Evolutionary conservation across 192 early-diverging fungal species (phyloP), one percentile per base, ranked within the genome.

Genomic region (Linnemannia zychae): DNA sequence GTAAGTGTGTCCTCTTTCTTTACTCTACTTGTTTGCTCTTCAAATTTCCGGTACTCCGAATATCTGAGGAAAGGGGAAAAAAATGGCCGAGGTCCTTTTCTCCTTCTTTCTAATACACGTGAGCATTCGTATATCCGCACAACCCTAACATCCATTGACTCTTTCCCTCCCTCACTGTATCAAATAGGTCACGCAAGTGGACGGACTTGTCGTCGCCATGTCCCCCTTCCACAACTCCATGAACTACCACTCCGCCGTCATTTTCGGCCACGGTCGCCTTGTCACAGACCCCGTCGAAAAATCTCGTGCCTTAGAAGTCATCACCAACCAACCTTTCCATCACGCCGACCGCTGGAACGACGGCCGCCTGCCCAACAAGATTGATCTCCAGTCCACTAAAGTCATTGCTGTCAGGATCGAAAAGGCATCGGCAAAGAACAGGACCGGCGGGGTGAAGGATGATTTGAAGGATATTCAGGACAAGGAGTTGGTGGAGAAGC

Each of bases 151-250:
- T 31, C 6, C 63, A 50, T 18, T 44, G 15, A 6, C 65, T 31
- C 22, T 53, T 22, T 28, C 53, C 12, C 24, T 60, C 36, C 34
- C 15, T 17, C 18, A n/a, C n/a, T n/a, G 34, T 22, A 66, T 31
- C 24, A 11, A 31, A 38, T 22, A 80, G 75, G 87, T 88, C 50
- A 80, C 91, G 7, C 84, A 86, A 47, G 66, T 91, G 36, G 88
- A 91, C 71, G 91, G 79, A 18, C 68, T 91, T 0, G 74, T 91
- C 28, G 75, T 91, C 6, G 90, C 90, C 44, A 75, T 90, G 67
- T 82, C 88, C 0, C 81, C 90, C 17, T 91, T 91, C 88, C 72
- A 91, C 69, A 82, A 91, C 75, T 87, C 84, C 0, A 79, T 91
- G 74, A 88, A 91, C 67, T 91, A 91, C 71, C 74, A 86, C 50